Conservation (phyloP, 805 yeast genomes). For the Saccharomycopsis guyanensis region DNA sequence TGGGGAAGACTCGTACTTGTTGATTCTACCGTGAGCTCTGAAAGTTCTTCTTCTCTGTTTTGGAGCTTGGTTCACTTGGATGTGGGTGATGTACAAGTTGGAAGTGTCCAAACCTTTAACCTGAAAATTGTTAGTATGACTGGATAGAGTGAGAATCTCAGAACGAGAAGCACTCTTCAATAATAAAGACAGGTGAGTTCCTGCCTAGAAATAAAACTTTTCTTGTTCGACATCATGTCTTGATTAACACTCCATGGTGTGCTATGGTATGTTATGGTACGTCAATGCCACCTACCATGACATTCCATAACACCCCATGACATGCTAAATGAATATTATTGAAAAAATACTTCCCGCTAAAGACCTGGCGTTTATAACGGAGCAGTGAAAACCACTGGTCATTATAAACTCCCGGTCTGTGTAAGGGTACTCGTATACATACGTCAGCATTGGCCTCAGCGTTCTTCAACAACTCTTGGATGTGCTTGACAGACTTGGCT, state of each 20-base stretch:
- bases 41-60: slow-evolving; percentile 99
- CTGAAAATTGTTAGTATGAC: slow-evolving; percentile 24
- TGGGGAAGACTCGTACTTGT: slow-evolving; percentile 98
- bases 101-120: slow-evolving; percentile 96
- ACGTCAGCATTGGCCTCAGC: slow-evolving; percentile 98
- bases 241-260: background rate
- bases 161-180: slow-evolving; percentile 7
- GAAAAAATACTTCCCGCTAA: slow-evolving; percentile 9
- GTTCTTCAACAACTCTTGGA: slow-evolving; percentile 90
- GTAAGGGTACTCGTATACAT: slow-evolving; percentile 28
- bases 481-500: slow-evolving; percentile 92
- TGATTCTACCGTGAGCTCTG: slow-evolving; percentile 99
- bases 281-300: no score
- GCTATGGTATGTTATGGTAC: background rate
- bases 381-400: background rate
- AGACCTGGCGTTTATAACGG: background rate
- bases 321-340: background rate
- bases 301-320: background rate
- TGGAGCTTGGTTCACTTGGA: slow-evolving; percentile 99
- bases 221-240: background rate
- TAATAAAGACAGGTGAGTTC: no score
- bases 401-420: background rate
- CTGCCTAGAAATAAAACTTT: background rate
- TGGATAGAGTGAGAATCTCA: background rate
- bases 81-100: slow-evolving; percentile 92